Base-by-base conservation (phyloP, 768 basidiomycete genomes). In the Calocybe gangraenosa region DNA sequence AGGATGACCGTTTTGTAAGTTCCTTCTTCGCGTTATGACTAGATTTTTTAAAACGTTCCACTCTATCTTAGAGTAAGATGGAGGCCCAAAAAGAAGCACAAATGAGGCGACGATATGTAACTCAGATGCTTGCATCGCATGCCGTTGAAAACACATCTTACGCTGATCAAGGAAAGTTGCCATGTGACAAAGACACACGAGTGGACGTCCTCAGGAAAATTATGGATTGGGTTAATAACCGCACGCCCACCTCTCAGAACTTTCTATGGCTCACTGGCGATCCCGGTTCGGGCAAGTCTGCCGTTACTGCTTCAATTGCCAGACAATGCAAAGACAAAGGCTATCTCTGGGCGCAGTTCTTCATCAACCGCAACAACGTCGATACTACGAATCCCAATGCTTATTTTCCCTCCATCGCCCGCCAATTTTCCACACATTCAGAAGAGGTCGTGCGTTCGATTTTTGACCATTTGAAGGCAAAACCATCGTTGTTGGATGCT, bases 211-310 rank as follows among this genome's bases (percentile, higher is more conserved):
- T 53, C 18, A 32, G 21, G 11, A 46, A 56, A 10, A 53, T 56
- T 36, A 41, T 30, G 31, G 22, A 14, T 7, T 56, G 51, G 54
- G 19, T 50, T 5, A 22, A 46, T 15, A 51, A 50, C 20, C 40
- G 31, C 18, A 33, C 48, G 2, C 2, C 14, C 10, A 15, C 14
- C 7, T 45, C 51, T 1, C 42, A 42, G 35, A 44, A 44, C 28
- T 48, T 55, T 21, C 40, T 55, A 3, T 55, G 54, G 54, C 47
- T 55, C 13, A 49, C 54, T 10, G 53, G 53, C 23, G 47, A 51
- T 35, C 53, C 53, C 3, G 53, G 53, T 9, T 48, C 42, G 9
- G 54, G 51, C 7, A 56, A 56, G 42, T 56, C 54, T 2, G 48
- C 54, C 5, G 34, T 56, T 13, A 53, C 54, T 6, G 54, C 54